Conservation (phyloP, 495 filamentous ascomycete species). For the Symbiotaphrina buchneri region DNA sequence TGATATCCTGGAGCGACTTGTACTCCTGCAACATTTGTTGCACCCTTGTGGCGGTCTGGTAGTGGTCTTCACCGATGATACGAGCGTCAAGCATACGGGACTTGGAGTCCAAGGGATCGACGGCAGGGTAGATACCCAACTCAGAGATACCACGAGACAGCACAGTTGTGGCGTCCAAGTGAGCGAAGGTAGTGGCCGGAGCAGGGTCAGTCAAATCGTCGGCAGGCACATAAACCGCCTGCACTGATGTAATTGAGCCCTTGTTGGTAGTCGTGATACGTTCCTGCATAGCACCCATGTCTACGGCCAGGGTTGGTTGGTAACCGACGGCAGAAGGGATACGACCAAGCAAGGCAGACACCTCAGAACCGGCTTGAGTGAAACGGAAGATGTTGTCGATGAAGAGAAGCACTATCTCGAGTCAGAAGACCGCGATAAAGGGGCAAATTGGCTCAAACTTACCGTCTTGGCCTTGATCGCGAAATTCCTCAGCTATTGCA, state of each 20-base stretch:
- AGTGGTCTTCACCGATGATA: conserved; percentile 95
- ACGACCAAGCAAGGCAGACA: conserved; percentile 98
- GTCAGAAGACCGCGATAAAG: conserved; percentile 8
- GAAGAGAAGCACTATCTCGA: conserved; percentile 62
- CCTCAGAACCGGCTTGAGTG: conserved; percentile 99
- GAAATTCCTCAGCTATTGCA: conserved; percentile 90
- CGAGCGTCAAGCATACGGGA: conserved; percentile 98
- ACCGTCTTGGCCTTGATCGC: conserved; percentile 94
- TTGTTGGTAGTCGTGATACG: conserved; percentile 99
- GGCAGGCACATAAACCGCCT: conserved; percentile 99
- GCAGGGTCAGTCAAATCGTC: conserved; percentile 99
- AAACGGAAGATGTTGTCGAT: conserved; percentile 99
- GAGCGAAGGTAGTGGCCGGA: conserved; percentile 97
- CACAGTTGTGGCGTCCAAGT: conserved; percentile 99
- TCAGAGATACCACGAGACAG: conserved; percentile 99
- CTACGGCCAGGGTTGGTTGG: conserved; percentile 97
- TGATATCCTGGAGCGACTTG: conserved; percentile 99
- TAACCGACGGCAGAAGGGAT: conserved; percentile 99
- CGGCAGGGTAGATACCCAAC: conserved; percentile 99
- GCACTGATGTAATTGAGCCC: conserved; percentile 98
- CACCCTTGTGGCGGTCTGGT: conserved; percentile 78
- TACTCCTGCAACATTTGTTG: conserved; percentile 99
- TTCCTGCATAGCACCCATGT: conserved; percentile 99
- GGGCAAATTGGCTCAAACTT: conserved; percentile 15
- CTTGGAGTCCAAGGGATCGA: conserved; percentile 98